A percentile compares a stretch with the other conserved stretches of the same genome.
Conservation (phyloP, 441 rosid species). For the Codiaeum variegatum region DNA sequence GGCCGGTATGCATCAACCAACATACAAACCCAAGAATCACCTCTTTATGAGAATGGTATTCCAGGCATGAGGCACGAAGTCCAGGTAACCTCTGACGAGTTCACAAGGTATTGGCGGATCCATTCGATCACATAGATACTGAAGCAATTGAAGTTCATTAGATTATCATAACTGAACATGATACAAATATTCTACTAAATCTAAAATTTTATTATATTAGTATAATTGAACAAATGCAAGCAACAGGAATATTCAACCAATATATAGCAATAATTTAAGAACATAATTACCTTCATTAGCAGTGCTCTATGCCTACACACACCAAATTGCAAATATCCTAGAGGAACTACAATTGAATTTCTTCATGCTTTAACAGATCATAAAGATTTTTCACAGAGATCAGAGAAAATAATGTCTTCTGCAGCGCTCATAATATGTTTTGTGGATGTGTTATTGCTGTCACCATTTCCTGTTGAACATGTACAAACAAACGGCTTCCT, state of each 20-base stretch:
- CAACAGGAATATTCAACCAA: slow-evolving; percentile 12
- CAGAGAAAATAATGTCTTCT: slow-evolving; percentile 57
- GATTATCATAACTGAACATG: slow-evolving; percentile 11
- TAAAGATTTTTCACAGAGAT: slow-evolving; percentile 82
- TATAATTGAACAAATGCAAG: slow-evolving; percentile 3
- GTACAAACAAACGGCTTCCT: slow-evolving; percentile 85
- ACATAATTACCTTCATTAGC: slow-evolving; percentile 72
- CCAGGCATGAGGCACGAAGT: slow-evolving; percentile 95
- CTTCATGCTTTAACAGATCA: slow-evolving; percentile 57
- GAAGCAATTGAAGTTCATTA: slow-evolving; percentile 22
- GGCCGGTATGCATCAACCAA: slow-evolving; percentile 91
- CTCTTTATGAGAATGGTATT: slow-evolving; percentile 60
- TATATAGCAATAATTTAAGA: background rate
- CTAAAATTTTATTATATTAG: slow-evolving; percentile 19
- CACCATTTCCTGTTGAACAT: slow-evolving; percentile 74
- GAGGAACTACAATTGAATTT: slow-evolving; percentile 73
- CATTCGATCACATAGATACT: slow-evolving; percentile 96
- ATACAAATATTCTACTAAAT: no score
- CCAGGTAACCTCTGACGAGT: slow-evolving; percentile 95
- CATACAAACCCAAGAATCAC: slow-evolving; percentile 66
- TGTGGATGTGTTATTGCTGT: slow-evolving; percentile 30
- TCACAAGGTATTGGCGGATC: slow-evolving; percentile 92
- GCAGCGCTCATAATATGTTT: slow-evolving; percentile 31
- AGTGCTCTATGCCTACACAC: slow-evolving; percentile 92
- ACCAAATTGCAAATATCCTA: slow-evolving; percentile 81